A percentile compares a stretch with the other conserved stretches of the same genome.
Conservation (phyloP, 1,139 yeast genomes). For the Suhomyces wounanorum region DNA sequence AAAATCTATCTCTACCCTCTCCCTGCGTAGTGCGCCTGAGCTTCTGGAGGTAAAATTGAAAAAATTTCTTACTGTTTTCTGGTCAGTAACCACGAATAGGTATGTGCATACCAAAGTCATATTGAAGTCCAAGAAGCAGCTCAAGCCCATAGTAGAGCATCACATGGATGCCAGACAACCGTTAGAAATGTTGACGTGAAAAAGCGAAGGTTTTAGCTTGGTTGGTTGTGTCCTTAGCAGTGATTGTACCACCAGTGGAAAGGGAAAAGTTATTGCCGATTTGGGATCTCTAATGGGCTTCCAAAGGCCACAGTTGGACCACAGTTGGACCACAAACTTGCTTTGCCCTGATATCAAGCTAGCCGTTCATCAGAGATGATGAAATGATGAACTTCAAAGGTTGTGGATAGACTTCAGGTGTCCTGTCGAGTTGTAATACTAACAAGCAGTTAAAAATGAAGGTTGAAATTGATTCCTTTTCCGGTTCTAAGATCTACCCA, state of each 20-base stretch:
- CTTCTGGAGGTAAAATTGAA: slow-evolving; percentile 14
- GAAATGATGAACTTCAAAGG: neutral
- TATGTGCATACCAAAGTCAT: slow-evolving; percentile 12
- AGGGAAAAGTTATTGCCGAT: neutral
- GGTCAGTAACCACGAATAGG: slow-evolving; percentile 18
- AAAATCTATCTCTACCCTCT: neutral
- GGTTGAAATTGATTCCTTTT: slow-evolving; percentile 99
- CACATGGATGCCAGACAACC: neutral
- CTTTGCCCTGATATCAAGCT: too few species aligned
- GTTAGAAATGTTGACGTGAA: neutral
- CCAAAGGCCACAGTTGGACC: too few species aligned
- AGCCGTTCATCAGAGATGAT: neutral
- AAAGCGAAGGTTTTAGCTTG: neutral
- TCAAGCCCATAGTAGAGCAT: neutral
- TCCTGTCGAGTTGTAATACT: slow-evolving; percentile 17
- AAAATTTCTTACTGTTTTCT: slow-evolving; percentile 16
- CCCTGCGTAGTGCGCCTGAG: slow-evolving; percentile 10
- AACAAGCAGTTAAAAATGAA: slow-evolving; percentile 63
- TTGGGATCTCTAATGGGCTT: neutral
- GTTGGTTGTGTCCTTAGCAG: too few species aligned
- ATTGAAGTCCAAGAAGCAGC: neutral
- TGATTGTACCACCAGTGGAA: neutral
- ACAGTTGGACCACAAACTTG: too few species aligned
- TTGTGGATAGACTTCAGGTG: neutral
- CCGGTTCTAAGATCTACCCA: slow-evolving; percentile 99